Evolutionary conservation across 805 yeast genomes (phyloP).

Genomic region (Yarrowia yakushimensis): DNA sequence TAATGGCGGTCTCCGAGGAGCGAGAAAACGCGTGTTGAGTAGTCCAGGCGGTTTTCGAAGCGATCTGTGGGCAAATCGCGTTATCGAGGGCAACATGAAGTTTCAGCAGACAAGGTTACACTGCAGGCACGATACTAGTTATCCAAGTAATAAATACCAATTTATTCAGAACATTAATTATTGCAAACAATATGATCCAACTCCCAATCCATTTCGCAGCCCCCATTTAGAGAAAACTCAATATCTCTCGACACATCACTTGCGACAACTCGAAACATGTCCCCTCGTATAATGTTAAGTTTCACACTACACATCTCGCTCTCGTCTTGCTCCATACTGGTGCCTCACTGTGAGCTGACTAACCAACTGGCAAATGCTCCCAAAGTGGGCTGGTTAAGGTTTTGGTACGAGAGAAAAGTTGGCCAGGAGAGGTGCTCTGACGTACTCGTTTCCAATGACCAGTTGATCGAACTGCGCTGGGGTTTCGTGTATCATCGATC

Average conservation of each 20-base stretch:
- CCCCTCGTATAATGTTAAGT: too few species aligned
- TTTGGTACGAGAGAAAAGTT: background rate
- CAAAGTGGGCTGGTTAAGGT: conserved; percentile 10
- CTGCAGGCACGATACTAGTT: too few species aligned
- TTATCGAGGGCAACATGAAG: background rate
- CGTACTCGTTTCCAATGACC: background rate
- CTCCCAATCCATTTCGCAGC: too few species aligned
- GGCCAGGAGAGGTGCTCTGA: background rate
- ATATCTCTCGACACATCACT: background rate
- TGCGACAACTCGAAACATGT: background rate
- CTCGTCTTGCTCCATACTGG: too few species aligned
- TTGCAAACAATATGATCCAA: too few species aligned
- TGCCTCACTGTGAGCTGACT: background rate
- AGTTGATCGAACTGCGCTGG: background rate
- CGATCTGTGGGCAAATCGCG: background rate
- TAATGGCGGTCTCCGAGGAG: background rate
- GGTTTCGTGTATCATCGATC: background rate
- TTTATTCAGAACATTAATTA: too few species aligned
- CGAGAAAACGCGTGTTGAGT: background rate
- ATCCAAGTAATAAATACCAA: too few species aligned
- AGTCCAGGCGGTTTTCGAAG: background rate
- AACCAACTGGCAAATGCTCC: background rate
- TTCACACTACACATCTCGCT: too few species aligned
- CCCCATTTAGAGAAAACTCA: background rate
- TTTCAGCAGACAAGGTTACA: background rate